A percentile compares a stretch with the other conserved stretches of the same genome.
Evolutionary conservation across 129 eudicot genomes (phyloP).

Genomic region (Erigeron canadensis): DNA sequence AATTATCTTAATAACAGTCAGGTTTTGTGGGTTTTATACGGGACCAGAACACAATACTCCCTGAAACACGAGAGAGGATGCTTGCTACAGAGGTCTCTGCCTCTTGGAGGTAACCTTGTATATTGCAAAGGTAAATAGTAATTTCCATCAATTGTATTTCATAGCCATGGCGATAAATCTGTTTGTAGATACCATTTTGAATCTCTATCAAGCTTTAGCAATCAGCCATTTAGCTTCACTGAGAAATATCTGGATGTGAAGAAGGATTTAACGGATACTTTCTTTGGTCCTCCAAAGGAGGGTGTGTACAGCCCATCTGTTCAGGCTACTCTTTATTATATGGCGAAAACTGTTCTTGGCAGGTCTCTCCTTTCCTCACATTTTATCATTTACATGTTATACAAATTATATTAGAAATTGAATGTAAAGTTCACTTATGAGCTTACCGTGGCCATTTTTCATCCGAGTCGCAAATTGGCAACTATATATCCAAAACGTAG

Average conservation of each 20-base stretch:
- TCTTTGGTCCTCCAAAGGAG: constrained; percentile 82
- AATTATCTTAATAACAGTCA: constrained; percentile 54
- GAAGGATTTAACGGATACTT: constrained; percentile 63
- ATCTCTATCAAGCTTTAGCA: constrained; percentile 55
- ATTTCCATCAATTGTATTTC: neutral
- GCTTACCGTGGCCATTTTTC: neutral
- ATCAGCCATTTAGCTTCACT: constrained; percentile 47
- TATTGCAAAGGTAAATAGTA: neutral
- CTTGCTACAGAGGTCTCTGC: constrained; percentile 95
- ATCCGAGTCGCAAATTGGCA: neutral
- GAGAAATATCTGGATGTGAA: constrained; percentile 69
- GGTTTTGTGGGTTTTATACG: constrained; percentile 94
- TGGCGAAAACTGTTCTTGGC: constrained; percentile 90
- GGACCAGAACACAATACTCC: constrained; percentile 85
- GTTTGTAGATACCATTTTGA: constrained; percentile 70
- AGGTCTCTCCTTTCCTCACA: constrained; percentile 40
- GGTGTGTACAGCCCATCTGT: constrained; percentile 99
- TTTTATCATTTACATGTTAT: neutral
- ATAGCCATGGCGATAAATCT: neutral
- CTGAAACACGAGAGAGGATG: constrained; percentile 93
- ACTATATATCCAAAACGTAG: neutral
- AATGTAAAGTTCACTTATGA: neutral
- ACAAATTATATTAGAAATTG: neutral
- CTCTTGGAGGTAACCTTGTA: constrained; percentile 69
- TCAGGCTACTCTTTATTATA: constrained; percentile 82